Conservation (phyloP, 1,139 yeast species). For the Insectozyma bohioensis region DNA sequence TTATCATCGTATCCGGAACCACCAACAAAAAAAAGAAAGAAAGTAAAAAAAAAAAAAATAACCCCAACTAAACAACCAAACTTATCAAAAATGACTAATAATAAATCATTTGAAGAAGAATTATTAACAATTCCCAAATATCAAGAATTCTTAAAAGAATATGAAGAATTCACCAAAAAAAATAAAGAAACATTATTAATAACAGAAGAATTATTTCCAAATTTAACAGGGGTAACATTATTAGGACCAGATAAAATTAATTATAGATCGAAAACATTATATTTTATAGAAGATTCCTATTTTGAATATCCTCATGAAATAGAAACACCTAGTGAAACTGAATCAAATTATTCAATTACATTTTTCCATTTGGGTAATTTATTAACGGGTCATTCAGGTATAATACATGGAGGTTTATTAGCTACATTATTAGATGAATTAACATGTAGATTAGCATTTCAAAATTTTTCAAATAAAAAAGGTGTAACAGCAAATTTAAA, state of each 20-base stretch:
- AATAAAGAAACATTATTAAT: constrained; percentile 10
- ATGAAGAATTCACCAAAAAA: constrained; percentile 8
- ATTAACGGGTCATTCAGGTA: constrained; percentile 50
- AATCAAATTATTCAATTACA: constrained; percentile 28
- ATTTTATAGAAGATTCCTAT: constrained; percentile 33
- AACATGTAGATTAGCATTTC: constrained; percentile 53
- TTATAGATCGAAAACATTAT: constrained; percentile 36
- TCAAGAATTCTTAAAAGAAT: constrained; percentile 4
- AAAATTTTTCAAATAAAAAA: constrained; percentile 40
- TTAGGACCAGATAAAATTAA: constrained; percentile 36
- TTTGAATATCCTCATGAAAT: constrained; percentile 19
- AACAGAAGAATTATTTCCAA: constrained; percentile 22
- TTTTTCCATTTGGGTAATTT: constrained; percentile 47
- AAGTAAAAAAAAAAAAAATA: too few relatives aligned
- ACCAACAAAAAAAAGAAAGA: too few relatives aligned
- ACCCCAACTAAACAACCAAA: too few relatives aligned
- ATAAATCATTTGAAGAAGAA: constrained; percentile 8
- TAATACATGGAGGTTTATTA: constrained; percentile 57
- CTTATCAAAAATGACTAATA: too few relatives aligned
- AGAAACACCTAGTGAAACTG: constrained; percentile 8
- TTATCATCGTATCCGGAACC: too few relatives aligned
- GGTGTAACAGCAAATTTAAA: constrained; percentile 51
- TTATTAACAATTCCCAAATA: constrained; percentile 5
- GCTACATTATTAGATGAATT: constrained; percentile 56
- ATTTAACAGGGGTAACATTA: constrained; percentile 38